Evolutionary conservation across 306 rosid genomes (phyloP), one percentile per base, ranked within the genome.

Genomic region (Trifolium repens): DNA sequence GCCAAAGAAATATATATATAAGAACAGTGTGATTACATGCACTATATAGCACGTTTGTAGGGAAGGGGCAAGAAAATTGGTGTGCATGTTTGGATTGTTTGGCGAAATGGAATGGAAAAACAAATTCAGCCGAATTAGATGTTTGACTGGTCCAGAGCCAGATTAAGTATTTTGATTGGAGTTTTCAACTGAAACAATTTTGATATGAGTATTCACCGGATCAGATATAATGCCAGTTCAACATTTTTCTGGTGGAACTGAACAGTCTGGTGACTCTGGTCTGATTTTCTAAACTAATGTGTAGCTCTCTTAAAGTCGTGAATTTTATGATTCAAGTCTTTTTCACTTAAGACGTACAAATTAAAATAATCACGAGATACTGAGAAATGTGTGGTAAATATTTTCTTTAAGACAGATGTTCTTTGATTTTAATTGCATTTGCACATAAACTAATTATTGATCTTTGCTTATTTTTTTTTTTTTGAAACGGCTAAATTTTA

Each of bases 361-460:
- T 11, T 39, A 34, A 66, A 58, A 69, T 63, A 46, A 66, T 19
- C 75, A 67, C 6, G 50, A 70, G 54, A 78, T 16, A 74, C 4
- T 26, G 42, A 57, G 37, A 27, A 72, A 42, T 71, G 61, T 26
- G 14, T 58, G 16, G 69, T 57, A 43, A 52, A 34, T 55, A 66
- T n/a, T 68, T 54, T 80, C 62, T 79, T 37, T 26, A 34, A 32
- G 49, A 52, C 34, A 68, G 19, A 10, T 64, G 58, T 65, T 42
- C 54, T 43, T 40, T 58, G 26, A 62, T 61, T 67, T 80, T 30
- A 35, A 4, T 4, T 39, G 66, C 59, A 60, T 40, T 79, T 76
- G 37, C 39, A 62, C 60, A 52, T 57, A 52, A 24, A 63, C 57
- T 42, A 30, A 72, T 72, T 72, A 44, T 11, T 50, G 2, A 57